A percentile compares a stretch with the other conserved stretches of the same genome.
These are phyloP conservation scores for Daedaleopsis nitida DNA, from an alignment of 768 basidiomycete genomes.

Conservation along the genomic window DNA sequence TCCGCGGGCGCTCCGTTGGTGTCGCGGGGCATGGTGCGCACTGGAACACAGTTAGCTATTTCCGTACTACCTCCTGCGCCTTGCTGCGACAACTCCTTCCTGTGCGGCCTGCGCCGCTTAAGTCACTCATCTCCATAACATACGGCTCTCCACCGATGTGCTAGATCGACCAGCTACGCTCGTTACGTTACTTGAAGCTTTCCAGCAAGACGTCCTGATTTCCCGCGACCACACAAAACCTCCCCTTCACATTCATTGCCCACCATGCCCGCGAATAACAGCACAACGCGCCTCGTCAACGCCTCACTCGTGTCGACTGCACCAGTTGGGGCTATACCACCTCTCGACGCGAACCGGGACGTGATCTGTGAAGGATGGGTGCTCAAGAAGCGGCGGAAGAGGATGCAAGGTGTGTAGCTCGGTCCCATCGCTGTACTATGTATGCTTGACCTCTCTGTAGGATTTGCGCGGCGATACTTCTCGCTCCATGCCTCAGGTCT, in stretches of 20 bases:
- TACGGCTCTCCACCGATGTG: conserved; percentile 2
- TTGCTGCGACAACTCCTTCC: background rate
- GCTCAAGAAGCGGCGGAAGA: conserved; percentile 84
- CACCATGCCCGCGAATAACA: conserved; percentile 6
- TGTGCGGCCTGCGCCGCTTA: conserved; percentile 1
- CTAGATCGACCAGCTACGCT: conserved; percentile 8
- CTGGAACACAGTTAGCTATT: background rate
- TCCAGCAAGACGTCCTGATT: background rate
- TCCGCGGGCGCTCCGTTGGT: background rate
- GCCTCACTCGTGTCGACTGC: conserved; percentile 16
- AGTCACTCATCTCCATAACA: conserved; percentile 2
- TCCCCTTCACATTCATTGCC: background rate
- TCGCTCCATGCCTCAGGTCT: conserved; percentile 65
- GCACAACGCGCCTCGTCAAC: conserved; percentile 12
- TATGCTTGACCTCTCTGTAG: conserved; percentile 38
- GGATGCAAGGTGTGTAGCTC: conserved; percentile 71
- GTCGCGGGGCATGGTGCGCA: background rate
- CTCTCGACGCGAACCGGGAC: conserved; percentile 6
- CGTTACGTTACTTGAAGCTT: conserved; percentile 5
- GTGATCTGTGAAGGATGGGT: conserved; percentile 74
- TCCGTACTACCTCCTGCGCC: background rate
- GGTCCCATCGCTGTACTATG: background rate
- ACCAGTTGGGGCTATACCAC: conserved; percentile 14
- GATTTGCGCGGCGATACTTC: conserved; percentile 86
- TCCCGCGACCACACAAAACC: background rate